Percentiles rank a stretch among this genome's conserved stretches.
phyloP scores from a whole-genome alignment of 805 yeast genomes.

The Saccharomycopsis vini region DNA sequence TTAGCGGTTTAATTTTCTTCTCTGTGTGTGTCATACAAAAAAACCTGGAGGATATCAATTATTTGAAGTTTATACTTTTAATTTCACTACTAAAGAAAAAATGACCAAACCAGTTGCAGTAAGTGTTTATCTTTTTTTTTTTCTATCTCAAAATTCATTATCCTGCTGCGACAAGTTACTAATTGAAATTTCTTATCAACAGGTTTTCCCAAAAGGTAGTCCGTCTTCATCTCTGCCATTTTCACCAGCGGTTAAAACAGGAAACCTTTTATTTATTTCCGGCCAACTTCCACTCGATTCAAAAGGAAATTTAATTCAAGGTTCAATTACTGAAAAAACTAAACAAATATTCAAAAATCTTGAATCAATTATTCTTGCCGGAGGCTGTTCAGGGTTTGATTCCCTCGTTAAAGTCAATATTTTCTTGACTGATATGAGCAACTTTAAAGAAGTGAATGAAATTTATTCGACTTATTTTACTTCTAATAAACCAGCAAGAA shows the following conservation, averaged over 20 bases:
- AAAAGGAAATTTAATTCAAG: slow-evolving; percentile 70
- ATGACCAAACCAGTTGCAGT: too few relatives aligned
- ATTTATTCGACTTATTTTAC: slow-evolving; percentile 72
- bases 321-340: slow-evolving; percentile 65
- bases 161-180: too few relatives aligned
- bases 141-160: too few relatives aligned
- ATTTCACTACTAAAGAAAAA: too few relatives aligned
- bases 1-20: too few relatives aligned
- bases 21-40: too few relatives aligned
- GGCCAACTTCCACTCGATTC: slow-evolving; percentile 92
- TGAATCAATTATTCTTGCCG: slow-evolving; percentile 64
- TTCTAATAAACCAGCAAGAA: slow-evolving; percentile 86
- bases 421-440: slow-evolving; percentile 81
- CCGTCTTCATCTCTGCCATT: slow-evolving; percentile 97
- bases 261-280: slow-evolving; percentile 78
- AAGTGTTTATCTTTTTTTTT: too few relatives aligned
- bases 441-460: slow-evolving; percentile 75
- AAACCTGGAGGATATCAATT: too few relatives aligned
- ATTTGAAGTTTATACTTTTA: too few relatives aligned
- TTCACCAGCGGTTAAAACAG: slow-evolving; percentile 90
- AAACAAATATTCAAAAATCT: slow-evolving; percentile 66
- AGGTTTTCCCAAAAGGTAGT: slow-evolving; percentile 31
- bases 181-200: too few relatives aligned
- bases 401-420: slow-evolving; percentile 79
- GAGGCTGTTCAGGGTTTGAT: slow-evolving; percentile 75